phyloP scores from a whole-genome alignment of 148 eudicot species.

The Fagopyrum tataricum region DNA sequence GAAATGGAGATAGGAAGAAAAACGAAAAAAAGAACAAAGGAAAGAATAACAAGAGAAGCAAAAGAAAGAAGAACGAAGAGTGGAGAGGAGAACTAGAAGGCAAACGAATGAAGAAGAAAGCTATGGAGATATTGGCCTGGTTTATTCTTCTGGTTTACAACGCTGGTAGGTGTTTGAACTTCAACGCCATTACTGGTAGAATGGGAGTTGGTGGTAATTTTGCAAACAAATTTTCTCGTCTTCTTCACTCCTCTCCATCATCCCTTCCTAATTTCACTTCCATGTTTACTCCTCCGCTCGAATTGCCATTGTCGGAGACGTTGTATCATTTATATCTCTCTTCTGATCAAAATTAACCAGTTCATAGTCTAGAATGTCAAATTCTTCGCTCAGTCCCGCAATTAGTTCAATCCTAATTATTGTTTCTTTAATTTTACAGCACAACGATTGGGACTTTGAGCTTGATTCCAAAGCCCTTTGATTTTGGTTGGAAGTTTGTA shows the following conservation, averaged over 20 bases:
- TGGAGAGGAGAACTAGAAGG: too few species aligned
- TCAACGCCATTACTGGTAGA: neutral
- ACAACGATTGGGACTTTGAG: slow-evolving; percentile 60
- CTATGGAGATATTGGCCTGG: too few species aligned
- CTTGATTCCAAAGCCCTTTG: slow-evolving; percentile 73
- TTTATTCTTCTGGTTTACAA: too few species aligned
- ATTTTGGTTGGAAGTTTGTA: slow-evolving; percentile 57
- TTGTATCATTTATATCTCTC: slow-evolving; percentile 33
- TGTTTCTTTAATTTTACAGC: slow-evolving; percentile 32
- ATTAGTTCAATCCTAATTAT: neutral
- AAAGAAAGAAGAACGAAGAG: too few species aligned
- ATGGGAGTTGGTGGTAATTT: neutral
- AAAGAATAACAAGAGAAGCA: too few species aligned
- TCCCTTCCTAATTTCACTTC: slow-evolving; percentile 15
- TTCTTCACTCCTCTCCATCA: slow-evolving; percentile 13
- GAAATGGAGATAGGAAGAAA: too few species aligned
- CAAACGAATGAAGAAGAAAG: too few species aligned
- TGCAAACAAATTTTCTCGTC: neutral
- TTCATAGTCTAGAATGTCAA: neutral
- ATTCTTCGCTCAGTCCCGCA: neutral
- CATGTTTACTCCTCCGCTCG: slow-evolving; percentile 35
- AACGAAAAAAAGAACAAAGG: too few species aligned
- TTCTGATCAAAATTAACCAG: neutral
- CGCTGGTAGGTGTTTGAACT: neutral
- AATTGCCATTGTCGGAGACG: slow-evolving; percentile 80